These are phyloP conservation scores for Tricholoma sp. DNA, from an alignment of 768 basidiomycete genomes.

Conservation along the genomic window DNA sequence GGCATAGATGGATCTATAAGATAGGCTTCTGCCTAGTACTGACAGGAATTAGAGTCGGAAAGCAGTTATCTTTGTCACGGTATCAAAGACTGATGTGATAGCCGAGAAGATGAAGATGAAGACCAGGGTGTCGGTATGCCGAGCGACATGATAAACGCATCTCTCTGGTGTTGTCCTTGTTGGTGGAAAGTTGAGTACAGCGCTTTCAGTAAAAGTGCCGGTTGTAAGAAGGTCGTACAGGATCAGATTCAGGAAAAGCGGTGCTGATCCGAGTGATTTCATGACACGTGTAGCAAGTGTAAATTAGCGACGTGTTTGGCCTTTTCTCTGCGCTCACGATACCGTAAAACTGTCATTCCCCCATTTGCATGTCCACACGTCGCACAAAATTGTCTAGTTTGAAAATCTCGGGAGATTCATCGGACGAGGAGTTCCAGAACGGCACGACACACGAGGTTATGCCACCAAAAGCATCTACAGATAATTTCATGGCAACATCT, in stretches of 20 bases:
- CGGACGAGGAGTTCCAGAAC: constrained; percentile 9
- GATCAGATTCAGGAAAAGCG: too few species aligned
- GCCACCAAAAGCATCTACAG: constrained; percentile 28
- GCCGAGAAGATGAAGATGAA: too few species aligned
- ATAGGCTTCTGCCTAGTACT: background rate
- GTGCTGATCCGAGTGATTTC: too few species aligned
- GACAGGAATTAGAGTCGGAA: background rate
- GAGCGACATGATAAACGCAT: too few species aligned
- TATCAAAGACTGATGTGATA: background rate
- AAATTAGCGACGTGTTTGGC: background rate
- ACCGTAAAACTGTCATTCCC: background rate
- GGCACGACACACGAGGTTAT: constrained; percentile 29
- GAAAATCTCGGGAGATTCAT: constrained; percentile 6
- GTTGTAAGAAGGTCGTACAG: too few species aligned
- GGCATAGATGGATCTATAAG: background rate
- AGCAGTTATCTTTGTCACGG: background rate
- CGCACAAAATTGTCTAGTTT: constrained; percentile 14
- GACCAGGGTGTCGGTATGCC: too few species aligned
- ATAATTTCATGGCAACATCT: constrained; percentile 45
- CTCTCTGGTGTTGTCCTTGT: too few species aligned
- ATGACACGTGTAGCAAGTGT: background rate
- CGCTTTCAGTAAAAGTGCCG: too few species aligned
- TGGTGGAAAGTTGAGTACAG: too few species aligned
- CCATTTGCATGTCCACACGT: constrained; percentile 23
- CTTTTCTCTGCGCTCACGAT: background rate